Percentiles rank a stretch among this genome's conserved stretches.
phyloP scores from a whole-genome alignment of 306 rosid species.

The Quercus ilex region DNA sequence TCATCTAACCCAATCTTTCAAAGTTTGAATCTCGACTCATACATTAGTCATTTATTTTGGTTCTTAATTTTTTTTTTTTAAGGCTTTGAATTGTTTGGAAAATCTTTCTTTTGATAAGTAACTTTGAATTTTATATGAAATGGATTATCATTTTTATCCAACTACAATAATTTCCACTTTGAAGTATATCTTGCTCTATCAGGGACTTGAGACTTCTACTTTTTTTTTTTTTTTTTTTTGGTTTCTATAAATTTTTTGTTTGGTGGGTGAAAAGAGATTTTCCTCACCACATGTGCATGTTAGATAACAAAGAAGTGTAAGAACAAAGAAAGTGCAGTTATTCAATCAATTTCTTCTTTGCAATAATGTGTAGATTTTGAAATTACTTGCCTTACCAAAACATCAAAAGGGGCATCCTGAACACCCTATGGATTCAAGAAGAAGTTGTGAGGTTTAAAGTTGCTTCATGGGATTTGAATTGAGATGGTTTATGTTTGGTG shows the following conservation, averaged over 20 bases:
- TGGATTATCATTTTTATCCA: no score
- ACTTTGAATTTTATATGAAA: no score
- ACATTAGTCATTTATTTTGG: no score
- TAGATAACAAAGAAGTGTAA: not conserved
- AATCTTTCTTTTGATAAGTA: no score
- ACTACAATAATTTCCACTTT: not conserved
- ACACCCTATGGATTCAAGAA: not conserved
- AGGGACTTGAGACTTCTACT: not conserved
- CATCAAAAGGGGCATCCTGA: not conserved
- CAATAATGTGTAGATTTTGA: not conserved
- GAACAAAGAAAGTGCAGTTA: not conserved
- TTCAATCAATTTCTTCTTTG: not conserved
- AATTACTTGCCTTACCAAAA: not conserved
- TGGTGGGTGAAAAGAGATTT: not conserved
- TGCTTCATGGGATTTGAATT: not conserved
- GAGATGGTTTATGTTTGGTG: not conserved
- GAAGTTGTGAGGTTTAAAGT: not conserved
- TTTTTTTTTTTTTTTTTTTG: not conserved
- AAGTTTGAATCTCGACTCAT: no score
- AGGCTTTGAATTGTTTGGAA: no score
- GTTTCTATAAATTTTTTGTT: not conserved
- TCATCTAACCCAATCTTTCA: no score
- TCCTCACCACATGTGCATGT: not conserved
- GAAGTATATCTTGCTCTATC: not conserved
- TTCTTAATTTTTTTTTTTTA: no score